A percentile compares a stretch with the other conserved stretches of the same genome.
Evolutionary conservation across 2,329 filamentous ascomycete species (phyloP).

Genomic region (Lasiodiplodia sp.): DNA sequence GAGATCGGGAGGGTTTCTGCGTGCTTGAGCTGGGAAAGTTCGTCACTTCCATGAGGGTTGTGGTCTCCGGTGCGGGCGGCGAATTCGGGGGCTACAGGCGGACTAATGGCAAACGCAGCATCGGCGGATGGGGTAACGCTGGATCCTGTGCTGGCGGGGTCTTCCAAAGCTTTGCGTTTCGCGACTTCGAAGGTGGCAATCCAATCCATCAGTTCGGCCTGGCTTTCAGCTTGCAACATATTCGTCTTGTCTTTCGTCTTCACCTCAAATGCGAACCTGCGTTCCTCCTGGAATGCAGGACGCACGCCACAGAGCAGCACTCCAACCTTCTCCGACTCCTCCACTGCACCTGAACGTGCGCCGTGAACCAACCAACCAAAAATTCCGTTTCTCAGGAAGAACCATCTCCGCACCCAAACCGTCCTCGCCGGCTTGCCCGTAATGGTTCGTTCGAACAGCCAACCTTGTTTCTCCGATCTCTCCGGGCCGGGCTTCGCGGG

Average conservation of each 20-base stretch:
- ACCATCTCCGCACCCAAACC: slow-evolving; percentile 92
- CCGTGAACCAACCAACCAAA: slow-evolving; percentile 94
- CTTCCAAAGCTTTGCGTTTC: slow-evolving; percentile 90
- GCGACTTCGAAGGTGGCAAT: slow-evolving; percentile 91
- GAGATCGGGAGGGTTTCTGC: slow-evolving; percentile 70
- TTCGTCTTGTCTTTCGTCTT: slow-evolving; percentile 96
- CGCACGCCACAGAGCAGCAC: slow-evolving; percentile 93
- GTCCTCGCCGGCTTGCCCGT: slow-evolving; percentile 89
- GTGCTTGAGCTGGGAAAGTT: slow-evolving; percentile 64
- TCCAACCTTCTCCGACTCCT: slow-evolving; percentile 95
- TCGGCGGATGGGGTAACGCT: slow-evolving; percentile 57
- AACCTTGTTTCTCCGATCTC: slow-evolving; percentile 85
- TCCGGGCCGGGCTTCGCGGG: slow-evolving; percentile 61
- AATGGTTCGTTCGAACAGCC: slow-evolving; percentile 83
- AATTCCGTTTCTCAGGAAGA: slow-evolving; percentile 93
- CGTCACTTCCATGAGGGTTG: slow-evolving; percentile 61
- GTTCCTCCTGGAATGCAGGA: slow-evolving; percentile 88
- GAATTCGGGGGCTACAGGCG: slow-evolving; percentile 87
- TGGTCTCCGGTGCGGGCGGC: slow-evolving; percentile 80
- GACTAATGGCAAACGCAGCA: slow-evolving; percentile 90
- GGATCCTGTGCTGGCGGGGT: slow-evolving; percentile 62
- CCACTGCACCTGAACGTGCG: slow-evolving; percentile 78
- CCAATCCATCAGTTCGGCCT: slow-evolving; percentile 92
- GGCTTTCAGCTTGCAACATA: slow-evolving; percentile 90
- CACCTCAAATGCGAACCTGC: slow-evolving; percentile 96